Base-by-base conservation (phyloP, 257 asterid genomes). In the Solanum bukasovii region DNA sequence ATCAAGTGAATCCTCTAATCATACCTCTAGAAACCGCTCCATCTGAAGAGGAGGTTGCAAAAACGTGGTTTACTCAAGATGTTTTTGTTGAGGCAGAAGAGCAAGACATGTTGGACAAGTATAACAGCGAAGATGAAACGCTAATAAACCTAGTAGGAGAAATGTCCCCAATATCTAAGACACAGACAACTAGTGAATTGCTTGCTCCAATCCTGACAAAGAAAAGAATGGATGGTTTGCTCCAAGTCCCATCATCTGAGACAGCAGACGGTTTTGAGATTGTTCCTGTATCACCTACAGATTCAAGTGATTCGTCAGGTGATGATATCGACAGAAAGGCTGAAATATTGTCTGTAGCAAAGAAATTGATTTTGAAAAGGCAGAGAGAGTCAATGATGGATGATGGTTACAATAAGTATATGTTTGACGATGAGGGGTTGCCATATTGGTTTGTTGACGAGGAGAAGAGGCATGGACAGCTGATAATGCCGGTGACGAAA, bases 391-490 rank as follows among this genome's bases (percentile, higher is more conserved):
- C 93, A 31, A 93, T 96, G 88, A 84, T 95, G 9, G 99, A 96
- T 85, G 99, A 97, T 88, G 98, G 98, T 8, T 97, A 95, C 91
- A 96, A 97, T 89, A 96, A 94, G 86, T 90, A 94, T 82, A 94
- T 96, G 98, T 93, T 93, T 78, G 92, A 96, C 9, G 96, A 95
- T 35, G 94, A 88, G 65, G 99, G 98, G 7, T 85, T 97, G 86
- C 99, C 99, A 13, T 91, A 91, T 85, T 97, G 98, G 99, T 97
- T 97, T 74, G n/a, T 67, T 52, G 99, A 97, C n/a, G 99, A 96
- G 83, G 99, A 95, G 81, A 92, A 89, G 91, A 92, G 29, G 89
- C 99, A 97, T 86, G 49, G 86, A 37, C 94, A 90, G 87, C 99
- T 94, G 8, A 91, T 93, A 2, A 95, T 94, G 89, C 99, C 97